Conservation (phyloP, 139 green algal genomes). For the Coelastrella sp. region DNA sequence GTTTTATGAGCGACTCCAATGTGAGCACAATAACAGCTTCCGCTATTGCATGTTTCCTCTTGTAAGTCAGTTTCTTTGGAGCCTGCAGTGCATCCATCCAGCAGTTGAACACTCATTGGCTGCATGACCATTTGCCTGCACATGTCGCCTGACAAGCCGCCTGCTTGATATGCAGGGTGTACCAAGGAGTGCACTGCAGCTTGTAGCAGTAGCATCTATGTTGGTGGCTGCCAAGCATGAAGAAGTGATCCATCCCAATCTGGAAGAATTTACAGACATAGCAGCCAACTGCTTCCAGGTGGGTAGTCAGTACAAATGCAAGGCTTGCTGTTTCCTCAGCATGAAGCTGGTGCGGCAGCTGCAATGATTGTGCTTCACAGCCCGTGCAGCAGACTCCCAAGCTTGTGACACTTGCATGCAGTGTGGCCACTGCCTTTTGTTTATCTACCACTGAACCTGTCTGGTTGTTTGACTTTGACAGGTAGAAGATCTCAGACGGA, state of each 20-base stretch:
- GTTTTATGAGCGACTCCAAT: constrained; percentile 59
- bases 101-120: neutral
- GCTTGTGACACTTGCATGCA: neutral
- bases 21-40: neutral
- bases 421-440: neutral
- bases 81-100: neutral
- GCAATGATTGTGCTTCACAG: no score
- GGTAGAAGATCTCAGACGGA: constrained; percentile 59
- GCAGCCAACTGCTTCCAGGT: constrained; percentile 53
- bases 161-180: constrained; percentile 46
- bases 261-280: constrained; percentile 46
- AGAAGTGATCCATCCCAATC: constrained; percentile 57
- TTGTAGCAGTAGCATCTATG: constrained; percentile 66
- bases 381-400: neutral
- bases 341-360: no score
- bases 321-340: no score
- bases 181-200: constrained; percentile 62
- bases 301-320: neutral
- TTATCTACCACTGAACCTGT: neutral
- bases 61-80: neutral
- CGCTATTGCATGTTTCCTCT: neutral
- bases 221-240: constrained; percentile 73
- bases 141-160: neutral
- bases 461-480: constrained; percentile 2
- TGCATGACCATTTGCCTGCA: neutral